phyloP scores from a whole-genome alignment of 441 rosid genomes.

The Gossypium armourianum region DNA sequence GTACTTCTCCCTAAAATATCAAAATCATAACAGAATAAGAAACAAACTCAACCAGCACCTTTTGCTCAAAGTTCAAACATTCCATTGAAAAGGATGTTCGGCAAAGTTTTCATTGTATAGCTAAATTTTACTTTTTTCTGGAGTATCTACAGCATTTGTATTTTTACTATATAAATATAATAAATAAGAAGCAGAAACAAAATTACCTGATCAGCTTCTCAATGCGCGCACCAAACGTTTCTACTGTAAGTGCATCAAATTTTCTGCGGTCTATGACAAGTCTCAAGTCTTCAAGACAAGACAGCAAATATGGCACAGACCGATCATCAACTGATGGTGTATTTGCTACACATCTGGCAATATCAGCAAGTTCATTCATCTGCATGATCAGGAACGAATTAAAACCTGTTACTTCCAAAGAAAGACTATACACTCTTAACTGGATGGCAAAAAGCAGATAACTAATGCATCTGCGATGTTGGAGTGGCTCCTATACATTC shows the following conservation, averaged over 20 bases:
- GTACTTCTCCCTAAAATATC: slow-evolving; percentile 72
- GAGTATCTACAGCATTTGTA: not conserved
- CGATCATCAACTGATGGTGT: slow-evolving; percentile 67
- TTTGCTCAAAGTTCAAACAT: slow-evolving; percentile 14
- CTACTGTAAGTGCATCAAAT: slow-evolving; percentile 86
- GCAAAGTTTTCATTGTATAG: not conserved
- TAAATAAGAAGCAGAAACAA: slow-evolving; percentile 16
- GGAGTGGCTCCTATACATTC: not conserved
- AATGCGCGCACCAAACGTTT: slow-evolving; percentile 89
- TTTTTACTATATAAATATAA: slow-evolving; percentile 6
- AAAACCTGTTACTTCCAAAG: slow-evolving; percentile 10
- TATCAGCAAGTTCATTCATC: slow-evolving; percentile 95
- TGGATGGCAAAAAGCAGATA: not conserved
- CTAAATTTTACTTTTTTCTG: not conserved
- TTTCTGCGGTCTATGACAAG: slow-evolving; percentile 75
- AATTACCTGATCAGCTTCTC: slow-evolving; percentile 80
- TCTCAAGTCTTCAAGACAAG: slow-evolving; percentile 78
- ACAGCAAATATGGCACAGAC: slow-evolving; percentile 51
- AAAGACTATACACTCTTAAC: not conserved
- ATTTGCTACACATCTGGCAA: slow-evolving; percentile 83
- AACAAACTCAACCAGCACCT: slow-evolving; percentile 7
- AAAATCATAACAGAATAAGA: slow-evolving; percentile 16
- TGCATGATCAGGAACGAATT: slow-evolving; percentile 32
- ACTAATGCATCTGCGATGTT: not conserved
- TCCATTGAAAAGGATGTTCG: slow-evolving; percentile 1